Evolutionary conservation across 768 basidiomycete species (phyloP), one percentile per base, ranked within the genome.

Genomic region (Chlorophyllum brunneum): DNA sequence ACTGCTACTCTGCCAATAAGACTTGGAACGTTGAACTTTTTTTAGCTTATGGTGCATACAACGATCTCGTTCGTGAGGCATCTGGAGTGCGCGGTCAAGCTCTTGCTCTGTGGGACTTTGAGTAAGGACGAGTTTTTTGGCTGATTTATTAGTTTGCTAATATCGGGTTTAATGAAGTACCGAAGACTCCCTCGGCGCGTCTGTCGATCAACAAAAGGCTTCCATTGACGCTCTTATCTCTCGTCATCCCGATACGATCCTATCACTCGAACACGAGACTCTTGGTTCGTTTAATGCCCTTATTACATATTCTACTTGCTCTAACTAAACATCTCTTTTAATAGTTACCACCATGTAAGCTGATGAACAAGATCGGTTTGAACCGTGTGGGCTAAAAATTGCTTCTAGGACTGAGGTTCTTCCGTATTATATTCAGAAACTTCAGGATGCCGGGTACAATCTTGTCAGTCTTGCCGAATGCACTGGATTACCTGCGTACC

Each of bases 401-500:
- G 37, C 29, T 43, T 37, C 15, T 47, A 69, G 69, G 24, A 63
- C 62, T 29, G 56, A 69, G 30, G 65, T 71, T 11, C 57, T 76
- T 38, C 73, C 74, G 0, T 68, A 71, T 53, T 74, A 67, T 8
- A 73, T 77, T 46, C 47, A 59, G 23, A 57, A 56, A 24, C 66
- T 78, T 30, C 58, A 74, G 53, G 55, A 41, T 0, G 72, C 72
- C 1, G 75, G 74, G 2, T 77, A 77, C 63, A 61, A 55, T 15
- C 61, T 78, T 11, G 77, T 76, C 13, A 72, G 69, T 4, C 51
- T 77, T 4, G 69, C 75, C 0, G 72, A 76, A 30, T 78, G 75
- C 49, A 63, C 73, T 9, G 75, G 71, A 2, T 56, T 57, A 49
- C 55, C 63, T 15, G 63, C 74, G 0, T 77, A 77, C 50, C 67